Percentiles rank a stretch among this genome's conserved stretches.
phyloP scores from a whole-genome alignment of 2,329 filamentous ascomycete species.

The Pezicula rhizophila region DNA sequence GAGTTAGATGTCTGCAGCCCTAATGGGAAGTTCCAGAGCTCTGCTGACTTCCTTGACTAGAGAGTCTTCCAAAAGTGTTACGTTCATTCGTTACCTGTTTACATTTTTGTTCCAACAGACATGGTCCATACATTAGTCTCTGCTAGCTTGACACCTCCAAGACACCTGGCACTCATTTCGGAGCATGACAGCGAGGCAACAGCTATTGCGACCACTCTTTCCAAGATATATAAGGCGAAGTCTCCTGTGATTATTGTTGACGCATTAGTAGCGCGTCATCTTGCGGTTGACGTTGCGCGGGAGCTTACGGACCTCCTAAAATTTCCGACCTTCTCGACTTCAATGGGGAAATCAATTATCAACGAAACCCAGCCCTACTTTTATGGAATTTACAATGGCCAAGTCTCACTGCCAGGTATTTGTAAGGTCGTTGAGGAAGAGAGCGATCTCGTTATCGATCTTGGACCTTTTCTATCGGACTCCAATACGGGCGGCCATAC shows the following conservation, averaged over 20 bases:
- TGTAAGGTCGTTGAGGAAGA: slow-evolving; percentile 1
- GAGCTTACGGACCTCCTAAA: slow-evolving; percentile 33
- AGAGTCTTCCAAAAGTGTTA: slow-evolving; percentile 36
- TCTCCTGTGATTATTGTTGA: slow-evolving; percentile 45
- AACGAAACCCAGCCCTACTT: slow-evolving; percentile 39
- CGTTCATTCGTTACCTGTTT: slow-evolving; percentile 28
- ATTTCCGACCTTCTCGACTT: slow-evolving; percentile 40
- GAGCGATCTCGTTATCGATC: slow-evolving; percentile 36
- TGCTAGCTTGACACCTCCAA: slow-evolving; percentile 18
- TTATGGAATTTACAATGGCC: slow-evolving; percentile 40
- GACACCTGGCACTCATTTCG: slow-evolving; percentile 12
- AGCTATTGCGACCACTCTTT: slow-evolving; percentile 29
- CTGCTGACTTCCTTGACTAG: too few species aligned
- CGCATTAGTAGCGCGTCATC: slow-evolving; percentile 30
- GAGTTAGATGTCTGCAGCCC: slow-evolving; percentile 36
- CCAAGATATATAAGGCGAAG: slow-evolving; percentile 36
- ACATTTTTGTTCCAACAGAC: slow-evolving; percentile 47
- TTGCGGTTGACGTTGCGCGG: slow-evolving; percentile 14
- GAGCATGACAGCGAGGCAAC: slow-evolving; percentile 14
- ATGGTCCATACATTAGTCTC: slow-evolving; percentile 34
- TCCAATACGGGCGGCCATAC: slow-evolving; percentile 30
- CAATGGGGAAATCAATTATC: slow-evolving; percentile 44
- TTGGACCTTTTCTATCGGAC: slow-evolving; percentile 38
- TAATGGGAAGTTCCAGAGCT: slow-evolving; percentile 42
- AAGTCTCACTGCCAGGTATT: too few species aligned